These are phyloP conservation scores for Chlorella sp. DNA, from an alignment of 139 green algal genomes.

Conservation along the genomic window DNA sequence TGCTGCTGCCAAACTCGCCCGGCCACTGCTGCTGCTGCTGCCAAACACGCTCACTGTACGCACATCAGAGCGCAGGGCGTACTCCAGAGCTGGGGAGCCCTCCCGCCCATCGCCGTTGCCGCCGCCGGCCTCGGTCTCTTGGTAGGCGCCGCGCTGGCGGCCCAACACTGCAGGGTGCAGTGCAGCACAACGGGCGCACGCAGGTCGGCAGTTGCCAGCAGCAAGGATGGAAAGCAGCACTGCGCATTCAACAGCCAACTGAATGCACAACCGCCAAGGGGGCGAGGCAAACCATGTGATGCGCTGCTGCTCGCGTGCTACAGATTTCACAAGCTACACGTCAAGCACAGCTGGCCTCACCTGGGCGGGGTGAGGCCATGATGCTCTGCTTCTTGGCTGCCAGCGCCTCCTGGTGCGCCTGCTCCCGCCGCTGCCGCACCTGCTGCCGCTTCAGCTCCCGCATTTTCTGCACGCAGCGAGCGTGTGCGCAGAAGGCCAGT, in stretches of 20 bases:
- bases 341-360: background rate
- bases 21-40: too few species aligned
- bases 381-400: conserved; percentile 40
- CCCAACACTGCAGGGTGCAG: conserved; percentile 39
- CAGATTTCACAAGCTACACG: background rate
- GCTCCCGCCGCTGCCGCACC: conserved; percentile 75
- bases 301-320: too few species aligned
- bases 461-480: conserved; percentile 44
- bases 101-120: conserved; percentile 1
- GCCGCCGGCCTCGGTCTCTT: background rate
- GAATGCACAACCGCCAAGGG: too few species aligned
- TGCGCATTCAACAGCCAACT: too few species aligned
- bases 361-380: conserved; percentile 38
- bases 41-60: background rate
- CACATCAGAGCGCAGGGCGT: conserved; percentile 29
- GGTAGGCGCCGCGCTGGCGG: background rate
- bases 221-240: too few species aligned
- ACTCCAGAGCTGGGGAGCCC: conserved; percentile 22
- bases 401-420: conserved; percentile 64
- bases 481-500: background rate
- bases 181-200: background rate
- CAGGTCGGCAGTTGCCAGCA: too few species aligned
- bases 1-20: background rate
- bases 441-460: conserved; percentile 71
- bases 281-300: too few species aligned